phyloP scores from a whole-genome alignment of 1,284 basidiomycete genomes.

The Malassezia restricta region DNA sequence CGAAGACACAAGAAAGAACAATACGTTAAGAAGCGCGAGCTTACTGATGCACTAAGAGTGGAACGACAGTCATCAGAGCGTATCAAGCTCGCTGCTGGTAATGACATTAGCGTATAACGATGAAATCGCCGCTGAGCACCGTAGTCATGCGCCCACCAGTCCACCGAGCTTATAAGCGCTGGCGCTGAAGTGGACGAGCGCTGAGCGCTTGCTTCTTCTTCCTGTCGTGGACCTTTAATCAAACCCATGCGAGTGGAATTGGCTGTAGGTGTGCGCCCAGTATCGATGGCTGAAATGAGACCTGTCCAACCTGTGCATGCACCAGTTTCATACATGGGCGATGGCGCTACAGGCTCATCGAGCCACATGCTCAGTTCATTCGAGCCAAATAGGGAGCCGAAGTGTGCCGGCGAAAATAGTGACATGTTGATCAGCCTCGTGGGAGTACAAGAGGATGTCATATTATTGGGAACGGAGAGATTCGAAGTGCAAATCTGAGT shows the following conservation, averaged over 20 bases:
- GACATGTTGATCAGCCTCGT: not conserved
- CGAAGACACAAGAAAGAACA: slow-evolving; percentile 6
- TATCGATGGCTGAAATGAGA: slow-evolving; percentile 3
- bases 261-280: slow-evolving; percentile 8
- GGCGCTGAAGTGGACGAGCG: not conserved
- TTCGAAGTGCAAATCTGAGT: slow-evolving; percentile 1
- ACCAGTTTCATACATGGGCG: slow-evolving; percentile 38
- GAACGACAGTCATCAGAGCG: not conserved
- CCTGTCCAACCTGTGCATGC: slow-evolving; percentile 21
- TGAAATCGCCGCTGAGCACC: slow-evolving; percentile 9
- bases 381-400: not conserved
- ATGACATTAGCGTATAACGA: not conserved
- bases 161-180: not conserved
- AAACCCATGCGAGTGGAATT: not conserved
- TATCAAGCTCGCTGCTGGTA: not conserved
- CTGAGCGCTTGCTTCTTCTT: not conserved
- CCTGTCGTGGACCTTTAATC: not conserved
- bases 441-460: not conserved
- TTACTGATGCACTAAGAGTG: not conserved
- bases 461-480: not conserved
- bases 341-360: slow-evolving; percentile 40
- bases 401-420: slow-evolving; percentile 3
- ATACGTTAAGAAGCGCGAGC: slow-evolving; percentile 10
- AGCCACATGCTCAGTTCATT: slow-evolving; percentile 41
- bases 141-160: slow-evolving; percentile 8